Base-by-base conservation (phyloP, 176 grass and related monocot species). In the Carex parvula region DNA sequence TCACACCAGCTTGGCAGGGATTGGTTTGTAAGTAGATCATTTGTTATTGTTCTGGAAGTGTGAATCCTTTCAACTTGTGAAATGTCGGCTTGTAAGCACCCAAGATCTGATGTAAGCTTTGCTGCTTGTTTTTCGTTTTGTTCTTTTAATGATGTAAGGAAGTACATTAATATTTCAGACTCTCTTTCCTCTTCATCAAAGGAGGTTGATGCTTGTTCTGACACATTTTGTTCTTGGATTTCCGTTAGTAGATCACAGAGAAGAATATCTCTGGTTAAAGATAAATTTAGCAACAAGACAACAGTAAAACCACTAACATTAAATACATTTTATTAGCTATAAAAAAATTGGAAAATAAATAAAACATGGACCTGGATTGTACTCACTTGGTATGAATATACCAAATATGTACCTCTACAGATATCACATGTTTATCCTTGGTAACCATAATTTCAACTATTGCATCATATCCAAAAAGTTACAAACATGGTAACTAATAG, bases 111-210 rank as follows among this genome's bases (percentile, higher is more conserved):
- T n/a, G 85, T 84, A 83, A 96, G 79, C 69, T 92, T 93, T 44
- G 90, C 89, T 80, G 85, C 81, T n/a, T 89, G 83, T 65, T 89
- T n/a, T 21, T 94, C 97, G 56, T 96, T 99, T 87, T 94, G 84
- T 84, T 92, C 87, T 94, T 94, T 96, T 80, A 92, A 80, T 74
- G 83, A 87, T 59, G 78, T 84, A 61, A 99, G 93, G 84, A 99
- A 99, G 79, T 86, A 54, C 32, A 88, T 75, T 54, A 94, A 85
- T 86, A 94, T 79, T 83, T 91, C 89, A 29, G 90, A 91, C 80
- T 94, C n/a, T n/a, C 81, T 41, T 54, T 96, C 97, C 60, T 92
- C 88, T 90, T 99, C 93, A 68, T 88, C 83, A 58, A 88, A 84
- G 55, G 83, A 87, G 39, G 64, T 77, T 22, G 86, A 83, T 30